These are phyloP conservation scores for Dactylellina drechsleri DNA, from an alignment of 2,329 filamentous ascomycete genomes.

Conservation along the genomic window DNA sequence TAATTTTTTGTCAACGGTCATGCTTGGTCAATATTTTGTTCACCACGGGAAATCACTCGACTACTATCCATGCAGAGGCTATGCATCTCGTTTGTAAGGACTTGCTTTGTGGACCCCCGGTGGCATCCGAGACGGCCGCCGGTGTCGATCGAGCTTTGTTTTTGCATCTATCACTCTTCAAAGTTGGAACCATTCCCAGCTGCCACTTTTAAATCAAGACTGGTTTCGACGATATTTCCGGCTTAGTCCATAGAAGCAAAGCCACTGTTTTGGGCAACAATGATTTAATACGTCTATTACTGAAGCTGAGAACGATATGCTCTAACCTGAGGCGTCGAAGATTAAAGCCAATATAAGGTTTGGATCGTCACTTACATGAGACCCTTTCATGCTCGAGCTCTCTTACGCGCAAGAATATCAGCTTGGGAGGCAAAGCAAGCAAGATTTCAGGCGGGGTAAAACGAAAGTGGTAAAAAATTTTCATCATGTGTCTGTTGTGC, in stretches of 20 bases:
- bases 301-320: slow-evolving; percentile 23
- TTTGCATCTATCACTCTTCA: slow-evolving; percentile 39
- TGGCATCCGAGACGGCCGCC: slow-evolving; percentile 49
- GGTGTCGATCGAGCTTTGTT: slow-evolving; percentile 35
- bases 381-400: slow-evolving; percentile 25
- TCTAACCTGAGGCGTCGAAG: slow-evolving; percentile 22
- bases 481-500: slow-evolving; percentile 21
- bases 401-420: slow-evolving; percentile 25
- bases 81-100: slow-evolving; percentile 13
- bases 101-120: slow-evolving; percentile 20
- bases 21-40: too few species aligned
- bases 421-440: slow-evolving; percentile 40
- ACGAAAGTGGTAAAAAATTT: slow-evolving; percentile 30
- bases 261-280: slow-evolving; percentile 17
- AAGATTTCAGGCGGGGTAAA: slow-evolving; percentile 46
- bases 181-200: slow-evolving; percentile 1
- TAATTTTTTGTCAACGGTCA: too few species aligned
- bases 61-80: slow-evolving; percentile 25
- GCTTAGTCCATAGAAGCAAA: slow-evolving; percentile 11
- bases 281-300: slow-evolving; percentile 50
- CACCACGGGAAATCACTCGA: neutral
- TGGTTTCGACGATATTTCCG: slow-evolving; percentile 36
- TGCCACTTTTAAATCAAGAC: slow-evolving; percentile 21
- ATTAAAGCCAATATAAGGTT: slow-evolving; percentile 24
- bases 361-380: slow-evolving; percentile 32